Percentiles rank a stretch among this genome's conserved stretches.
Conservation (phyloP, 768 basidiomycete species). For the button mushroom (Agaricus bisporus) region DNA sequence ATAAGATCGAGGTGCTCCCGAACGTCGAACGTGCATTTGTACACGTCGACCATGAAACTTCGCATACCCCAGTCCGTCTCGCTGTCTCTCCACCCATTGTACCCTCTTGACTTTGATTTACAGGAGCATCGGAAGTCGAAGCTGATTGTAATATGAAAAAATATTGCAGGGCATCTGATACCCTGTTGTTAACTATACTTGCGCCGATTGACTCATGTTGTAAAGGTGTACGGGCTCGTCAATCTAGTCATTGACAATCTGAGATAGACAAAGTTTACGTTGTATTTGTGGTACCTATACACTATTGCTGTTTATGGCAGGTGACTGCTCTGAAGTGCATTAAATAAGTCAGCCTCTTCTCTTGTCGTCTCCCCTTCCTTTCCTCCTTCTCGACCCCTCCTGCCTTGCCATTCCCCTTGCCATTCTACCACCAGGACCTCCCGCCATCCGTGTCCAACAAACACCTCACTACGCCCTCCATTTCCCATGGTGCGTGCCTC, state of each 20-base stretch:
- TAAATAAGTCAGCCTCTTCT: constrained; percentile 7
- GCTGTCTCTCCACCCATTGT: not conserved
- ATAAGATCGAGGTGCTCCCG: constrained; percentile 83
- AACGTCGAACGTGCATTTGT: constrained; percentile 93
- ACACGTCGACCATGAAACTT: constrained; percentile 91
- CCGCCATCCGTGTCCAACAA: constrained; percentile 19
- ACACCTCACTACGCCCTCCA: constrained; percentile 15
- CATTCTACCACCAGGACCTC: constrained; percentile 19
- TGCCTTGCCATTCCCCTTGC: not conserved
- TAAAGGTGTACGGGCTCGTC: no score
- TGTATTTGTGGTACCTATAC: not conserved
- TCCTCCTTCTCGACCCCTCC: not conserved
- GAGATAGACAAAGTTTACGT: not conserved
- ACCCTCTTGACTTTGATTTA: constrained; percentile 1
- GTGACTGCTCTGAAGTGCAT: constrained; percentile 3
- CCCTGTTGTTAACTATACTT: no score
- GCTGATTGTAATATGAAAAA: no score
- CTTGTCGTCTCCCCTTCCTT: not conserved
- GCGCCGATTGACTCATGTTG: no score
- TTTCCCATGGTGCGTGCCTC: constrained; percentile 21
- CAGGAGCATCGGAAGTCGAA: constrained; percentile 47
- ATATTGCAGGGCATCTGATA: no score
- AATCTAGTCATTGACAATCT: no score
- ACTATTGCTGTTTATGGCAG: no score
- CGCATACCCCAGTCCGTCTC: constrained; percentile 51